phyloP scores from a whole-genome alignment of 1,284 basidiomycete genomes.

The Cutaneotrichosporon spelunceum region DNA sequence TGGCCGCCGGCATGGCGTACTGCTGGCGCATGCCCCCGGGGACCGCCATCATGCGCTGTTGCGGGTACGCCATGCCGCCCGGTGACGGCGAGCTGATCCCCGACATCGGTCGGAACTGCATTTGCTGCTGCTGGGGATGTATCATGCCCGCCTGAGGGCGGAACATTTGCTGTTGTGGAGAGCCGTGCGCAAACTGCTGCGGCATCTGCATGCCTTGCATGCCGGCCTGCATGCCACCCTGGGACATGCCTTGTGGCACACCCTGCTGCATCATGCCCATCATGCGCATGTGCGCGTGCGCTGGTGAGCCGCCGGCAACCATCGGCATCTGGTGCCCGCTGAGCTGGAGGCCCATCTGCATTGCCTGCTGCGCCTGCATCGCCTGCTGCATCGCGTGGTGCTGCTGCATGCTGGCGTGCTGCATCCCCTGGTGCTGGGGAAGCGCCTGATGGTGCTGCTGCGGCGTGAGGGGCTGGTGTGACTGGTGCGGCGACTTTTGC shows the following conservation, averaged over 20 bases:
- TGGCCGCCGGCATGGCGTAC: background rate
- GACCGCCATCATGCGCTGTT: background rate
- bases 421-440: conserved; percentile 4
- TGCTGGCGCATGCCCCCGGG: conserved; percentile 4
- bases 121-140: background rate
- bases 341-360: background rate
- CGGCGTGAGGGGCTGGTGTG: conserved; percentile 5
- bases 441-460: conserved; percentile 7
- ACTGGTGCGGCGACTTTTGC: conserved; percentile 6
- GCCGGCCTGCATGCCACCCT: background rate
- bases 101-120: background rate
- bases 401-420: conserved; percentile 7
- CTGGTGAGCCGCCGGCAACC: background rate
- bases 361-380: background rate
- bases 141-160: background rate
- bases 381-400: conserved; percentile 11
- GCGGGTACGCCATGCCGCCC: background rate
- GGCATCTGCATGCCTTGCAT: conserved; percentile 9
- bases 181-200: background rate
- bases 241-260: background rate
- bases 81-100: background rate
- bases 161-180: conserved; percentile 1
- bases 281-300: conserved; percentile 8
- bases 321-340: background rate
- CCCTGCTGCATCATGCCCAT: conserved; percentile 9